Evolutionary conservation across 768 basidiomycete species (phyloP), one percentile per base, ranked within the genome.

Genomic region (Naganishia randhawae): DNA sequence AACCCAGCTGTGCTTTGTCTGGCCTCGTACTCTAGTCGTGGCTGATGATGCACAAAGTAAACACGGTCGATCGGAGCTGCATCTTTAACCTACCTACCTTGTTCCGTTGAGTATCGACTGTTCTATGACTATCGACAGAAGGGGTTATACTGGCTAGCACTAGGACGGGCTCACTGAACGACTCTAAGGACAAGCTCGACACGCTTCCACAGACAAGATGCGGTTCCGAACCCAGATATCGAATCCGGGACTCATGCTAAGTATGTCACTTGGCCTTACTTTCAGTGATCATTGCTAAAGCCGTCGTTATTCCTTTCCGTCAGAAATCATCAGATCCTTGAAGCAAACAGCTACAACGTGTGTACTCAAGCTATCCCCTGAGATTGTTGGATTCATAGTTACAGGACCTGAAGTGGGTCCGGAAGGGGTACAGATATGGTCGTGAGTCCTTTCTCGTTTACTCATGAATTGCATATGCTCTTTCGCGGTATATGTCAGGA

Each of bases 351-450:
- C 78, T 0, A 68, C 67, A 45, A 37, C 65, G 39, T 80, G 78
- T 50, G 69, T 75, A 3, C 74, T 80, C 48, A 69, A 74, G 4
- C 67, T 80, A 14, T 71, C 73, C n/a, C 67, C 71, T 1, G 75
- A 77, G 22, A 75, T 70, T 33, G 74, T 78, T 0, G 70, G 76
- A 33, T 80, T 80, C 55, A 80, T 80, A 61, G 76, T 80, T 6
- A 73, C 78, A 2, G 77, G 72, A 0, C 77, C 74, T 61, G 78
- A 80, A 68, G 69, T 69, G 27, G 75, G 75, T 4, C 73, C 71
- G 41, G 76, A 76, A 67, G 78, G 78, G 37, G 78, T 80, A 3
- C 77, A 80, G 66, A 76, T 80, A 1, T 80, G 78, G 78, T 79
- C 78, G 78, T 79, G 63, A 74, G 78, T 73, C 27, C 29, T 65